Conservation (phyloP, 1,284 basidiomycete species). For the Cerrena zonata region DNA sequence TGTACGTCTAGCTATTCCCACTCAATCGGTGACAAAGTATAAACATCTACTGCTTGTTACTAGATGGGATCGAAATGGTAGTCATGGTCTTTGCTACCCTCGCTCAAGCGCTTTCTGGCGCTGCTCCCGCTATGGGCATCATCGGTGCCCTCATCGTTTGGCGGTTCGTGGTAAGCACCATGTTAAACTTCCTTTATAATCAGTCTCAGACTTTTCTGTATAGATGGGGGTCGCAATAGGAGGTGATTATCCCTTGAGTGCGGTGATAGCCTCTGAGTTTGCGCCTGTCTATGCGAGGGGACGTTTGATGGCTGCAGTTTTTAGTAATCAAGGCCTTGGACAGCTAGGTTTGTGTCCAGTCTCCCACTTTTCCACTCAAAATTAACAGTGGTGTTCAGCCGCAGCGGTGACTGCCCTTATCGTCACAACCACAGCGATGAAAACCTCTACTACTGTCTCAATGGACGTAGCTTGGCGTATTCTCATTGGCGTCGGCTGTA, state of each 20-base stretch:
- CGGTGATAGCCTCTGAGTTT: conserved; percentile 56
- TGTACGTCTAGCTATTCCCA: conserved; percentile 27
- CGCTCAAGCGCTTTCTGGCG: conserved; percentile 43
- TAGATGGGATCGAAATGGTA: conserved; percentile 56
- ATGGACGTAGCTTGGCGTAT: conserved; percentile 65
- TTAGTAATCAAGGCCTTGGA: conserved; percentile 53
- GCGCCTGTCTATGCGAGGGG: conserved; percentile 53
- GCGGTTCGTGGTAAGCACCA: conserved; percentile 38
- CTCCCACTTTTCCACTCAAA: too few relatives aligned
- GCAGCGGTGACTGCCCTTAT: not conserved
- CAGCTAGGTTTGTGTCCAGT: conserved; percentile 35
- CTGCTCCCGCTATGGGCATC: conserved; percentile 9
- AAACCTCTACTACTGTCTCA: conserved; percentile 15
- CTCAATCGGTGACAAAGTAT: too few relatives aligned
- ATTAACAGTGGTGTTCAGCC: not conserved
- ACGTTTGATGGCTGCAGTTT: conserved; percentile 52
- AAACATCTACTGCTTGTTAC: too few relatives aligned
- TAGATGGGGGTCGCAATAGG: conserved; percentile 45
- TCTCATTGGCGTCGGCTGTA: conserved; percentile 64
- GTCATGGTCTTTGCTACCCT: conserved; percentile 50
- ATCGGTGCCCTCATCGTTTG: conserved; percentile 35
- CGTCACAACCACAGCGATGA: not conserved
- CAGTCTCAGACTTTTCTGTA: not conserved
- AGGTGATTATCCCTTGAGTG: conserved; percentile 50
- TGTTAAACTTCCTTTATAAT: not conserved